Conservation (phyloP, 83 land plant species). For the Picea abies region DNA sequence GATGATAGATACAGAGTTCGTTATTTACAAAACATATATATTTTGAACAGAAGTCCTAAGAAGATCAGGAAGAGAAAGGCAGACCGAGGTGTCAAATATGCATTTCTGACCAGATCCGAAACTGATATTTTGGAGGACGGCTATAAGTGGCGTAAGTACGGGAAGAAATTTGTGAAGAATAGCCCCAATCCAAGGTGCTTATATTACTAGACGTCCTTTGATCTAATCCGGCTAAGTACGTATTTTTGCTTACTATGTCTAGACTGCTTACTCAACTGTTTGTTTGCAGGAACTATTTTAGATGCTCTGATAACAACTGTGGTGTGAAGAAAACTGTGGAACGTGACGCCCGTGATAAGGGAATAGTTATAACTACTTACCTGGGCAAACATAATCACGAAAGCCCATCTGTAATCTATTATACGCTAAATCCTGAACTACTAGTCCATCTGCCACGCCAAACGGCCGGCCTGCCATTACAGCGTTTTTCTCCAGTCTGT, state of each 20-base stretch:
- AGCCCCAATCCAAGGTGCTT: background rate
- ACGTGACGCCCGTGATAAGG: conserved; percentile 15
- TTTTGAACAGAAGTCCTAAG: no score
- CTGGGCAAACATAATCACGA: conserved; percentile 34
- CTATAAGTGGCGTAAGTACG: conserved; percentile 54
- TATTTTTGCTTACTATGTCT: no score
- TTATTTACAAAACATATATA: no score
- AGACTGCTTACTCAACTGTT: no score
- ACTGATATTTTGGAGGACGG: conserved; percentile 51
- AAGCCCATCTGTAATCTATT: conserved; percentile 21
- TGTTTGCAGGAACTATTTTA: conserved; percentile 36
- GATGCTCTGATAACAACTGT: conserved; percentile 26
- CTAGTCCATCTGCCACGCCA: no score
- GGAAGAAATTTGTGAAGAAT: conserved; percentile 51
- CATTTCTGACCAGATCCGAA: conserved; percentile 39
- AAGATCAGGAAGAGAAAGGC: background rate
- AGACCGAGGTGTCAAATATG: conserved; percentile 19
- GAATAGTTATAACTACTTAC: conserved; percentile 33
- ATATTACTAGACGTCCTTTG: no score
- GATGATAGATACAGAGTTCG: no score
- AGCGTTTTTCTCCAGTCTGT: no score
- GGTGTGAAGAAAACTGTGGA: conserved; percentile 41
- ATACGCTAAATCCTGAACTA: background rate
- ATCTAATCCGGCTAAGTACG: no score
- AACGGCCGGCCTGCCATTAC: no score